phyloP scores from a whole-genome alignment of 176 grass and related monocot species.

The Themeda triandra region DNA sequence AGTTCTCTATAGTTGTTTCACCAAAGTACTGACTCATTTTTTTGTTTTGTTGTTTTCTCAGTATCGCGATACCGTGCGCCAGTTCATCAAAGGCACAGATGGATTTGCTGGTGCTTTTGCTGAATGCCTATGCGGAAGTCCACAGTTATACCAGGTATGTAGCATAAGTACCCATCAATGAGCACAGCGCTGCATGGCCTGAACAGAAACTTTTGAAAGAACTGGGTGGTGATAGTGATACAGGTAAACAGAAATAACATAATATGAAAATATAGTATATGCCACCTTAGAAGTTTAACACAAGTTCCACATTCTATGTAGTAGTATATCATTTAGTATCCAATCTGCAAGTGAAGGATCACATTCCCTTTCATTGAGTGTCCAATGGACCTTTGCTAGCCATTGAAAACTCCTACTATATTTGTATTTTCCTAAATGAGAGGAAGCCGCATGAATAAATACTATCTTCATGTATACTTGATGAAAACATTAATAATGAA shows the following conservation, averaged over 20 bases:
- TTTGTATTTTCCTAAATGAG: background rate
- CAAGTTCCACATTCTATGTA: background rate
- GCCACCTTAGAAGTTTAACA: background rate
- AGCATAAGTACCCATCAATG: background rate
- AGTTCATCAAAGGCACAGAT: slow-evolving; percentile 97
- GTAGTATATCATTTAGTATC: background rate
- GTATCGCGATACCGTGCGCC: slow-evolving; percentile 90
- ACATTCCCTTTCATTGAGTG: background rate
- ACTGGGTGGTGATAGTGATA: background rate
- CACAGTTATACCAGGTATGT: slow-evolving; percentile 89
- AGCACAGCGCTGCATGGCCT: background rate
- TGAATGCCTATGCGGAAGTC: slow-evolving; percentile 91
- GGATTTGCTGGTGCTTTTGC: slow-evolving; percentile 95
- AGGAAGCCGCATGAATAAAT: background rate
- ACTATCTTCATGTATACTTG: background rate
- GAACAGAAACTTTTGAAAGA: background rate
- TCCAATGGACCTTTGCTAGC: background rate
- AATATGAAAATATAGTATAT: background rate
- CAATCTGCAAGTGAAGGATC: background rate
- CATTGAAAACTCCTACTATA: background rate
- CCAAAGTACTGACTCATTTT: slow-evolving; percentile 22
- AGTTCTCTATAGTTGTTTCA: slow-evolving; percentile 13
- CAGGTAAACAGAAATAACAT: background rate
- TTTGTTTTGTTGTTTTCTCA: slow-evolving; percentile 37
- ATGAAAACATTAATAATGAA: background rate